phyloP scores from a whole-genome alignment of 78 protist species.

The Dictyostelium brefeldianum region DNA sequence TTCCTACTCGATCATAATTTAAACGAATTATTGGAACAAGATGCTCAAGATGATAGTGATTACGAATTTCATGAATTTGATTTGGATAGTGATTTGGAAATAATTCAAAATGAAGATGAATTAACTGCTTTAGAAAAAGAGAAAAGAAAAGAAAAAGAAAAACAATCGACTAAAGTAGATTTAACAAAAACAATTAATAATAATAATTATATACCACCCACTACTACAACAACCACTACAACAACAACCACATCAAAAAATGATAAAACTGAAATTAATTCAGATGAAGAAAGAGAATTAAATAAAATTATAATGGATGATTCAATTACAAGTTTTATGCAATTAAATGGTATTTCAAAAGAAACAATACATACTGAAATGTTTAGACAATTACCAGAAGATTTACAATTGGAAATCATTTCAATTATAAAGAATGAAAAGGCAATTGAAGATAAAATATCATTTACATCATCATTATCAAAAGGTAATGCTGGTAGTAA shows the following conservation, averaged over 20 bases:
- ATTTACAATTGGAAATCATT: slow-evolving; percentile 56
- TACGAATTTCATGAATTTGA: neutral
- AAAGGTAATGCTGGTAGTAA: neutral
- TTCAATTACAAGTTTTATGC: slow-evolving; percentile 2
- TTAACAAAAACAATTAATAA: neutral
- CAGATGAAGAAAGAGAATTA: neutral
- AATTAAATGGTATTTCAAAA: slow-evolving; percentile 19
- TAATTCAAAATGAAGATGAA: slow-evolving; percentile 5
- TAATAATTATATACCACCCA: no score
- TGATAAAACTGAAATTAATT: slow-evolving; percentile 12
- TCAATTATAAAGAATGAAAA: slow-evolving; percentile 25
- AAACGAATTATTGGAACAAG: neutral
- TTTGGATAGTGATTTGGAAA: slow-evolving; percentile 58
- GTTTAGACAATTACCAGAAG: slow-evolving; percentile 59
- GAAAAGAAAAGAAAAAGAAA: neutral
- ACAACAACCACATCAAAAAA: neutral
- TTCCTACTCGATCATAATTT: neutral
- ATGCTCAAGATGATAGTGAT: neutral
- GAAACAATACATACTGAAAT: slow-evolving; percentile 12
- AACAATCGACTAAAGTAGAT: neutral
- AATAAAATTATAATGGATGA: neutral
- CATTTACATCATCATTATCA: neutral
- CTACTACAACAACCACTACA: no score
- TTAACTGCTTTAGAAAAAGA: neutral
- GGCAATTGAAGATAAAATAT: slow-evolving; percentile 21